Evolutionary conservation across 345 rosid species (phyloP), one percentile per base, ranked within the genome.

Genomic region (Lenwebbia sp.): DNA sequence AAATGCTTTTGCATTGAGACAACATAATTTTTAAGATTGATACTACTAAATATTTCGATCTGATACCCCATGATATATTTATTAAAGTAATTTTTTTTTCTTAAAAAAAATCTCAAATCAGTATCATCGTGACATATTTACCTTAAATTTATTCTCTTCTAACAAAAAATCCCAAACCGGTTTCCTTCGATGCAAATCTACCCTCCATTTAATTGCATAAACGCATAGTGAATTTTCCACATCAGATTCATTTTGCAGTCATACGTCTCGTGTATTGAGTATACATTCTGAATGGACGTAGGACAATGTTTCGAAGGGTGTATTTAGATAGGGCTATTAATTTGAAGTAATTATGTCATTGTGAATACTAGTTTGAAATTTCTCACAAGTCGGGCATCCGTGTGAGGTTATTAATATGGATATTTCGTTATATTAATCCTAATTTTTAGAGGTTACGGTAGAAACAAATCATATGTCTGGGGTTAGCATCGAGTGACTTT

Each of bases 291-390:
- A 30, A 4, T 3, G 0, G 4, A 4, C 30, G 8, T 4, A 30
- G 0, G 40, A 65, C 0, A 0, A 65, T 4, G 10, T 17, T 8
- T 15, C 3, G 3, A 0, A 30, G 0, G 3, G 2, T 15, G 1
- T 30, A 15, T 62, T 62, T 62, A 22, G 10, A 62, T 14, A 0
- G 2, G 14, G 0, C 2, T 60, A 60, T 60, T 13, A n/a, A 3
- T 13, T 58, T 28, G 0, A 60, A 1, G 6, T 60, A 60, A 7
- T 3, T n/a, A 28, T n/a, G 21, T 13, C 9, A 60, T 2, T 1
- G 0, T 12, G 14, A 50, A 10, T 50, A 50, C 14, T 10, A 50
- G 13, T 50, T 49, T 49, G 50, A 49, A 44, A 5, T 10, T 49
- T 49, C 12, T 50, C 12, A 0, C 3, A 10, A 50, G 52, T 50